A percentile compares a stretch with the other conserved stretches of the same genome.
Evolutionary conservation across 495 filamentous ascomycete genomes (phyloP).

Genomic region (Chlorociboria aeruginascens): DNA sequence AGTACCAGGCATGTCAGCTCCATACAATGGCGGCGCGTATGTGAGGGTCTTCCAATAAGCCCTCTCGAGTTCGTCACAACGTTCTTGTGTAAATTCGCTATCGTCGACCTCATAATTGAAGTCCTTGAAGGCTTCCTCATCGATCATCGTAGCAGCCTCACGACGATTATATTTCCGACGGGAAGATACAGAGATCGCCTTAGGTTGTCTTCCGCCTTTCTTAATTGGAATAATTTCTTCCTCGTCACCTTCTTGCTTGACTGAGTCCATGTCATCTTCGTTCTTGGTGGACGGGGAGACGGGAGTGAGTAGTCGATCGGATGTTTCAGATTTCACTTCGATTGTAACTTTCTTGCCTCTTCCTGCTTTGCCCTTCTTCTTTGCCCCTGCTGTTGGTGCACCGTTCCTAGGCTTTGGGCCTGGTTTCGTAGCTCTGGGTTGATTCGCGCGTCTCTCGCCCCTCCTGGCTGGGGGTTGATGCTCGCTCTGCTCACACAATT

Average conservation of each 20-base stretch:
- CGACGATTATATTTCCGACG: conserved; percentile 71
- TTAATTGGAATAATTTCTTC: conserved; percentile 11
- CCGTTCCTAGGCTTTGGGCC: conserved; percentile 16
- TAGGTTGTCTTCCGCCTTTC: conserved; percentile 25
- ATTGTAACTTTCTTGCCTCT: conserved; percentile 16
- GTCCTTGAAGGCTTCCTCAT: conserved; percentile 74
- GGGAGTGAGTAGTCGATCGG: conserved; percentile 28
- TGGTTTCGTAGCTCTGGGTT: conserved; percentile 38
- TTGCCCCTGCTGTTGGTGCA: conserved; percentile 17
- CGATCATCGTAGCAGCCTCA: conserved; percentile 58
- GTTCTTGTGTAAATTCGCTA: conserved; percentile 79
- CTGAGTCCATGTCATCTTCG: conserved; percentile 28
- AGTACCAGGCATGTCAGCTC: conserved; percentile 91
- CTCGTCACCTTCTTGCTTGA: conserved; percentile 36
- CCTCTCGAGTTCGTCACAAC: conserved; percentile 87
- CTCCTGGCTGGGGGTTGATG: conserved; percentile 92
- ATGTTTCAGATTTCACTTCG: conserved; percentile 29
- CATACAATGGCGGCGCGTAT: conserved; percentile 88
- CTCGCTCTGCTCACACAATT: conserved; percentile 80
- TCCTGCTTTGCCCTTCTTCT: conserved; percentile 15
- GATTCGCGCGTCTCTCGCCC: conserved; percentile 73
- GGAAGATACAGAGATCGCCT: conserved; percentile 42
- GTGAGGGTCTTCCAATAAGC: conserved; percentile 94
- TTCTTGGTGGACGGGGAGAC: conserved; percentile 32
- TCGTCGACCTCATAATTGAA: conserved; percentile 83